Evolutionary conservation across 805 yeast genomes (phyloP).

Genomic region (Debaryomyces maramus): DNA sequence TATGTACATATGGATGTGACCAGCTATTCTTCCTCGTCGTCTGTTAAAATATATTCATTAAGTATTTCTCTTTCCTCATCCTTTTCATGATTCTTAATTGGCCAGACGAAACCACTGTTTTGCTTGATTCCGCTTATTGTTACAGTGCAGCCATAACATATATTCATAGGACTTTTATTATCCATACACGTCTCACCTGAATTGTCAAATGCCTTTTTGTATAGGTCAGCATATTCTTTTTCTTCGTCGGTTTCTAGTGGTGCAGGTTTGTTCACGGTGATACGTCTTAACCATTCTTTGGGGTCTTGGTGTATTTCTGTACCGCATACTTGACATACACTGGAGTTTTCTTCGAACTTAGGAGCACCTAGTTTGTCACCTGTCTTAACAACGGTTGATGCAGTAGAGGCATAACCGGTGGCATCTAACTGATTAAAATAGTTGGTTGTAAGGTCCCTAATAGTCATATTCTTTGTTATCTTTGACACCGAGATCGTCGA

Average conservation of each 20-base stretch:
- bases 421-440: constrained; percentile 73
- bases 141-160: constrained; percentile 79
- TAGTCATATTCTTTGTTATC: constrained; percentile 71
- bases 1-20: no score
- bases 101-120: constrained; percentile 32
- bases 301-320: constrained; percentile 56
- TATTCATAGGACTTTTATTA: constrained; percentile 20
- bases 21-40: constrained; percentile 24
- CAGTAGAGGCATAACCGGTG: constrained; percentile 78
- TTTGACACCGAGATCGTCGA: constrained; percentile 26
- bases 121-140: constrained; percentile 47
- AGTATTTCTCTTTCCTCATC: constrained; percentile 28
- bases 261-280: constrained; percentile 61
- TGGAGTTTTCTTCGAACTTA: constrained; percentile 13
- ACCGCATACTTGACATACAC: constrained; percentile 58
- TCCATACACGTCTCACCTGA: neutral
- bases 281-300: constrained; percentile 62
- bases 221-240: constrained; percentile 23
- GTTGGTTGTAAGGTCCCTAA: constrained; percentile 72
- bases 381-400: constrained; percentile 88
- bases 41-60: constrained; percentile 49
- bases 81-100: constrained; percentile 22
- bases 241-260: constrained; percentile 47
- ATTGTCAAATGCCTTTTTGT: constrained; percentile 10
- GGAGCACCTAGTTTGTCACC: constrained; percentile 73